Percentiles rank a stretch among this genome's conserved stretches.
Conservation (phyloP, 495 filamentous ascomycete genomes). For the Durotheca rogersii region DNA sequence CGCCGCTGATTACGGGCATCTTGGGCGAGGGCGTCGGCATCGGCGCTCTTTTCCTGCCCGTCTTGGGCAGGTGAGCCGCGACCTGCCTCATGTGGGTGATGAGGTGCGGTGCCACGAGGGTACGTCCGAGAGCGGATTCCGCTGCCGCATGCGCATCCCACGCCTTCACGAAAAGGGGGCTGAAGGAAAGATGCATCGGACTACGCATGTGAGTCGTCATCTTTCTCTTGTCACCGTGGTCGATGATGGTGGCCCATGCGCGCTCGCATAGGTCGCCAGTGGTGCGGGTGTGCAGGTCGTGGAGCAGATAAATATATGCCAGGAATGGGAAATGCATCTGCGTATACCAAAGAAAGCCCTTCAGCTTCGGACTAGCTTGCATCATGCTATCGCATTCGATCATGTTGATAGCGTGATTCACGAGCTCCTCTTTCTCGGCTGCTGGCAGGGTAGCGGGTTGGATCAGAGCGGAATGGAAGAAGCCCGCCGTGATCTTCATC, state of each 20-base stretch:
- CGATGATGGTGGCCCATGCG: slow-evolving; percentile 52
- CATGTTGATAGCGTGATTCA: slow-evolving; percentile 51
- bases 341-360: slow-evolving; percentile 55
- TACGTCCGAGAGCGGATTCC: slow-evolving; percentile 43
- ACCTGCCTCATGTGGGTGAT: slow-evolving; percentile 44
- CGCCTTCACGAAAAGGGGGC: slow-evolving; percentile 51
- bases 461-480: slow-evolving; percentile 32
- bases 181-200: slow-evolving; percentile 54
- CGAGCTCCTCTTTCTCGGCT: slow-evolving; percentile 46
- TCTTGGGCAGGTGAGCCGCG: slow-evolving; percentile 27
- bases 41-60: slow-evolving; percentile 27
- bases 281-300: slow-evolving; percentile 48
- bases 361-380: slow-evolving; percentile 45
- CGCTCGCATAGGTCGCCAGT: slow-evolving; percentile 54
- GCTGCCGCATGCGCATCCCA: slow-evolving; percentile 54
- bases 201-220: slow-evolving; percentile 45
- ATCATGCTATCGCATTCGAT: slow-evolving; percentile 56
- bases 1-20: slow-evolving; percentile 28
- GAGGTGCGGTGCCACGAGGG: slow-evolving; percentile 42
- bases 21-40: slow-evolving; percentile 35
- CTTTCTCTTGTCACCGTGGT: slow-evolving; percentile 50
- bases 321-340: slow-evolving; percentile 54
- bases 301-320: slow-evolving; percentile 54
- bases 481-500: slow-evolving; percentile 38
- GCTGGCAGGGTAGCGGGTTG: slow-evolving; percentile 33